These are phyloP conservation scores for Trichoderma parareesei DNA, from an alignment of 495 filamentous ascomycete genomes.

Conservation along the genomic window DNA sequence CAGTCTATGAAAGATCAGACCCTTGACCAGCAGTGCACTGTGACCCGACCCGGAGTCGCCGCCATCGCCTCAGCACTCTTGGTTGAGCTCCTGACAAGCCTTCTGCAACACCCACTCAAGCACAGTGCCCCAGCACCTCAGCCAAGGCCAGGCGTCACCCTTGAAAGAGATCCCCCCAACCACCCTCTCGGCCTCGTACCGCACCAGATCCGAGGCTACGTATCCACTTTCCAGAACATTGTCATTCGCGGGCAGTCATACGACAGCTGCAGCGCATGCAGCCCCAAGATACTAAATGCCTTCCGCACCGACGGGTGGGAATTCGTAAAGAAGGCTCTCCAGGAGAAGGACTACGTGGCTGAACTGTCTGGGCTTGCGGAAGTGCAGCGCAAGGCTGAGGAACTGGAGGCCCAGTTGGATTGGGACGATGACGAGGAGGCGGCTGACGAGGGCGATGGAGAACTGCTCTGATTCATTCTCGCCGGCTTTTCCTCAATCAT, in stretches of 20 bases:
- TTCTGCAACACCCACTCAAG: conserved; percentile 73
- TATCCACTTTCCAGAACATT: conserved; percentile 79
- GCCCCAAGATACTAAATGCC: conserved; percentile 59
- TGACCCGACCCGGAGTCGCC: conserved; percentile 87
- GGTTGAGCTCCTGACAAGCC: conserved; percentile 79
- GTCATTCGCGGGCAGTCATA: conserved; percentile 74
- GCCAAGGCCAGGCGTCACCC: conserved; percentile 23
- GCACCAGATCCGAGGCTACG: conserved; percentile 87
- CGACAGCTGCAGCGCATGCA: conserved; percentile 88
- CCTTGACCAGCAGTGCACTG: conserved; percentile 95
- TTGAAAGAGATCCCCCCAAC: conserved; percentile 48
- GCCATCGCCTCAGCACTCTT: conserved; percentile 87
- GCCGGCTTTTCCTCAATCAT: not conserved
- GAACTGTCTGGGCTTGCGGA: conserved; percentile 87
- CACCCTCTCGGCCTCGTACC: conserved; percentile 84
- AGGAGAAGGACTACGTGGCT: conserved; percentile 79
- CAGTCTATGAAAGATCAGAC: conserved; percentile 89
- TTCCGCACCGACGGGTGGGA: conserved; percentile 74
- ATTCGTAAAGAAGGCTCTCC: conserved; percentile 79
- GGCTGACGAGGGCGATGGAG: conserved; percentile 35
- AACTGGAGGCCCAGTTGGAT: conserved; percentile 32
- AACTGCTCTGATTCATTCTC: conserved; percentile 25
- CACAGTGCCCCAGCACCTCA: conserved; percentile 51
- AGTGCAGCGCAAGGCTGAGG: conserved; percentile 76
- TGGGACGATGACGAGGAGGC: conserved; percentile 41